These are phyloP conservation scores for Populus tremula DNA, from an alignment of 345 rosid genomes.

Conservation along the genomic window DNA sequence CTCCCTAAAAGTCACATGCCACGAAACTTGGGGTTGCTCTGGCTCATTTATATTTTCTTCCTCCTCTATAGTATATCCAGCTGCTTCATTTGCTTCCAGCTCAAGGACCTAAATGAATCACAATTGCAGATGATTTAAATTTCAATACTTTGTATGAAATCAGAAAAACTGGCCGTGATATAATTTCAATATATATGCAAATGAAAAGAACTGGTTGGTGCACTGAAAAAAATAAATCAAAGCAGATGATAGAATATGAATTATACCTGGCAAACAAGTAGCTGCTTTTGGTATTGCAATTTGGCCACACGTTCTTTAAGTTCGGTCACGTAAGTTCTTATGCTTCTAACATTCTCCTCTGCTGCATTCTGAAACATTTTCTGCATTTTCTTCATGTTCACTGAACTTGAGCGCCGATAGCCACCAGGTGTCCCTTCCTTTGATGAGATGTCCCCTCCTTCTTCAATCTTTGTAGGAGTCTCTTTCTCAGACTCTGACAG, in stretches of 20 bases:
- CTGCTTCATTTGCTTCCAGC: conserved; percentile 94
- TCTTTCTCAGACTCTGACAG: conserved; percentile 55
- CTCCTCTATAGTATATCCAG: conserved; percentile 63
- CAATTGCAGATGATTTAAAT: background rate
- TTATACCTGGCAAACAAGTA: conserved; percentile 95
- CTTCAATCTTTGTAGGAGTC: conserved; percentile 77
- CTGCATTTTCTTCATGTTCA: conserved; percentile 98
- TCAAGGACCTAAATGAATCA: conserved; percentile 64
- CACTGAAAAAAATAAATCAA: background rate
- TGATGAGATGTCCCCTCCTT: conserved; percentile 73
- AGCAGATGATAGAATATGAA: background rate
- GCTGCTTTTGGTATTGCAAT: conserved; percentile 97
- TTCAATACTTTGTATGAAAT: background rate
- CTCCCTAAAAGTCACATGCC: conserved; percentile 78
- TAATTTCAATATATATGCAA: background rate
- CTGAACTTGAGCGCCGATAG: conserved; percentile 75
- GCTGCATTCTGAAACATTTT: conserved; percentile 98
- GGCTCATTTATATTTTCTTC: conserved; percentile 50
- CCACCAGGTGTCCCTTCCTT: conserved; percentile 77
- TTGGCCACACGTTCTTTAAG: conserved; percentile 96
- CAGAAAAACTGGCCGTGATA: background rate
- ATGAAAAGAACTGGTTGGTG: background rate
- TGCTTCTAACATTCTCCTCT: conserved; percentile 98
- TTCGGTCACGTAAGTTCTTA: conserved; percentile 85
- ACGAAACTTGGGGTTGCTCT: conserved; percentile 65